Evolutionary conservation across 805 yeast genomes (phyloP).

Genomic region (Metschnikowia gelsemii): DNA sequence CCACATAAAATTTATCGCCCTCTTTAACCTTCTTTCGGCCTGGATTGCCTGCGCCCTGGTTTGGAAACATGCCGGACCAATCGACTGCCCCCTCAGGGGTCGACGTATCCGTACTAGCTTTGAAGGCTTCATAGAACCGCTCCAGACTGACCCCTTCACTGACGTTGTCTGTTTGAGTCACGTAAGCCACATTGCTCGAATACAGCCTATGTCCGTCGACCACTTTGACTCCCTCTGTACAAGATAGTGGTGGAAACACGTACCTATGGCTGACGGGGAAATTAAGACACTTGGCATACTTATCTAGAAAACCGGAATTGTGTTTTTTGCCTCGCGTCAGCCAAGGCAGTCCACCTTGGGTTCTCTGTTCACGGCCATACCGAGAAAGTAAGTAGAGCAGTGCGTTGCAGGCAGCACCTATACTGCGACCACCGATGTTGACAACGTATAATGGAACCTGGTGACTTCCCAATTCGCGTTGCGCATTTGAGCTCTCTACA

Average conservation of each 20-base stretch:
- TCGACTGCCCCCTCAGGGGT: background rate
- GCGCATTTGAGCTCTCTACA: background rate
- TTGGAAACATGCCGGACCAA: background rate
- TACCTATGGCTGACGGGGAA: background rate
- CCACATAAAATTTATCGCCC: background rate
- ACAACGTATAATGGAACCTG: background rate
- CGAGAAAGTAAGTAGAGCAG: background rate
- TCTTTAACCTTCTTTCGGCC: background rate
- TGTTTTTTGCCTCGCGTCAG: background rate
- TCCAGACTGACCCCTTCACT: background rate
- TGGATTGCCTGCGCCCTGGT: background rate
- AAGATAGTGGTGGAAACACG: background rate
- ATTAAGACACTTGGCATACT: background rate
- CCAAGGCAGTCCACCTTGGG: background rate
- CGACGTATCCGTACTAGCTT: background rate
- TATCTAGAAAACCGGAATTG: background rate
- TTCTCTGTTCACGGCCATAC: background rate
- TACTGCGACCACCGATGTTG: background rate
- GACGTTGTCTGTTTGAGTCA: background rate
- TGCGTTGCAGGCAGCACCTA: background rate
- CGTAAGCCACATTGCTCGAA: background rate
- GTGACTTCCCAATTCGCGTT: background rate
- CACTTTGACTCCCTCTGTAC: background rate
- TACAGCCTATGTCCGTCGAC: background rate
- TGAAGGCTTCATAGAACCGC: background rate